Percentiles rank a stretch among this genome's conserved stretches.
Conservation (phyloP, 768 basidiomycete species). For the Mycena indigotica region DNA sequence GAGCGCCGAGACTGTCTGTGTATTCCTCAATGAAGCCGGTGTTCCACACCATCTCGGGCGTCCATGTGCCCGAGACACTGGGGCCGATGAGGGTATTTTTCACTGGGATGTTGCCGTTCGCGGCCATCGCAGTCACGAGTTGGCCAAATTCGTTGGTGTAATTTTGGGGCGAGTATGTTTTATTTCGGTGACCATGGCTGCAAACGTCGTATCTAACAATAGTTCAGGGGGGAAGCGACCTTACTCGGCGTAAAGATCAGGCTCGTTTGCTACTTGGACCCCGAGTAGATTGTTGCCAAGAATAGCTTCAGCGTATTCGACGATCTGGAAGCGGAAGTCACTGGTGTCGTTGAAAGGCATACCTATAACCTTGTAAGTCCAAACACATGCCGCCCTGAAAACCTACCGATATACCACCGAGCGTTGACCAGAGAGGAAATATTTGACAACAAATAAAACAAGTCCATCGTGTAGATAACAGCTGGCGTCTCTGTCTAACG, state of each 20-base stretch:
- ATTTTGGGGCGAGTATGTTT: conserved; percentile 7
- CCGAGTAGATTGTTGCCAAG: conserved; percentile 56
- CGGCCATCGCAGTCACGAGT: conserved; percentile 36
- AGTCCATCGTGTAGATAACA: conserved; percentile 52
- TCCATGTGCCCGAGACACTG: conserved; percentile 38
- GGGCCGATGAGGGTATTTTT: conserved; percentile 46
- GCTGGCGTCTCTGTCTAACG: conserved; percentile 53
- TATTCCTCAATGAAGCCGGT: conserved; percentile 41
- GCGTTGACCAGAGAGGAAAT: conserved; percentile 48
- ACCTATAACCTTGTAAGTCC: conserved; percentile 10
- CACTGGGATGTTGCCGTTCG: conserved; percentile 26
- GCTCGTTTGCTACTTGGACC: conserved; percentile 61
- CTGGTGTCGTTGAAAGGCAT: conserved; percentile 58
- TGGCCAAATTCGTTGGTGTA: conserved; percentile 32
- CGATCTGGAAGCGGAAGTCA: conserved; percentile 45
- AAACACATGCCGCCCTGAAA: neutral
- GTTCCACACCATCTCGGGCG: conserved; percentile 37
- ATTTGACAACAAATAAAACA: conserved; percentile 56
- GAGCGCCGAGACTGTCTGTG: conserved; percentile 28
- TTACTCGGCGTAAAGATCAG: conserved; percentile 52
- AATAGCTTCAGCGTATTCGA: conserved; percentile 49
- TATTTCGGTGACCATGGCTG: conserved; percentile 15
- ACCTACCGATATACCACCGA: conserved; percentile 54
- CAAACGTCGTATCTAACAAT: neutral
- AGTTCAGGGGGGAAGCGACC: conserved; percentile 2